Conservation (phyloP, 2,329 filamentous ascomycete species). For the Pseudogymnoascus verrucosus region DNA sequence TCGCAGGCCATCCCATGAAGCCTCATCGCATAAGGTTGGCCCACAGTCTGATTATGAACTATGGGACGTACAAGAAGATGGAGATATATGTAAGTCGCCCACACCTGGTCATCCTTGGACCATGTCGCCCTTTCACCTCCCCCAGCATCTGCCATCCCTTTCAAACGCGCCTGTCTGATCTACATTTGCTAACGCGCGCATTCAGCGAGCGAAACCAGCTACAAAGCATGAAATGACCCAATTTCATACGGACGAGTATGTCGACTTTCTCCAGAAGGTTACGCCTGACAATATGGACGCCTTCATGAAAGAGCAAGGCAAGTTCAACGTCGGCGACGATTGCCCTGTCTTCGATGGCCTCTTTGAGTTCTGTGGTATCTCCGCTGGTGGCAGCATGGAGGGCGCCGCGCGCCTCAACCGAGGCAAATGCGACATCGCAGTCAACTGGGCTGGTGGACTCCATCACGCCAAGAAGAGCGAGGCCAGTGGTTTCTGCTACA, state of each 20-base stretch:
- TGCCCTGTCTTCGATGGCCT: conserved; percentile 96
- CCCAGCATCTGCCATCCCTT: conserved; percentile 11
- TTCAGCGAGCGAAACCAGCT: conserved; percentile 73
- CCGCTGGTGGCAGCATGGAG: conserved; percentile 88
- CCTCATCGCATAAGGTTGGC: conserved; percentile 91
- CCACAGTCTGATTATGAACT: conserved; percentile 92
- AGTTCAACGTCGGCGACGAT: conserved; percentile 93
- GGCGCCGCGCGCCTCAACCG: conserved; percentile 85
- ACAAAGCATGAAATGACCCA: conserved; percentile 84
- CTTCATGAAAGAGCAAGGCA: conserved; percentile 81
- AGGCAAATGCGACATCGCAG: conserved; percentile 88
- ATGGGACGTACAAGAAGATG: conserved; percentile 93
- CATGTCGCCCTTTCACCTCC: background rate
- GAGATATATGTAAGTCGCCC: conserved; percentile 74
- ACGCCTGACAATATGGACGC: conserved; percentile 98
- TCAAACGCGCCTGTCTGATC: background rate
- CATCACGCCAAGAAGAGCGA: conserved; percentile 97
- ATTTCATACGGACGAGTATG: conserved; percentile 92
- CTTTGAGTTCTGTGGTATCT: conserved; percentile 94
- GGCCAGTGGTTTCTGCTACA: conserved; percentile 95
- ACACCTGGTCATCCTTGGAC: background rate
- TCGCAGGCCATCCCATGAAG: conserved; percentile 97
- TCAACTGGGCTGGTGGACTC: conserved; percentile 96
- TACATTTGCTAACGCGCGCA: conserved; percentile 2
- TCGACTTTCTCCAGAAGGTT: conserved; percentile 89